Base-by-base conservation (phyloP, 345 rosid genomes). In the Moricandia arvensis region DNA sequence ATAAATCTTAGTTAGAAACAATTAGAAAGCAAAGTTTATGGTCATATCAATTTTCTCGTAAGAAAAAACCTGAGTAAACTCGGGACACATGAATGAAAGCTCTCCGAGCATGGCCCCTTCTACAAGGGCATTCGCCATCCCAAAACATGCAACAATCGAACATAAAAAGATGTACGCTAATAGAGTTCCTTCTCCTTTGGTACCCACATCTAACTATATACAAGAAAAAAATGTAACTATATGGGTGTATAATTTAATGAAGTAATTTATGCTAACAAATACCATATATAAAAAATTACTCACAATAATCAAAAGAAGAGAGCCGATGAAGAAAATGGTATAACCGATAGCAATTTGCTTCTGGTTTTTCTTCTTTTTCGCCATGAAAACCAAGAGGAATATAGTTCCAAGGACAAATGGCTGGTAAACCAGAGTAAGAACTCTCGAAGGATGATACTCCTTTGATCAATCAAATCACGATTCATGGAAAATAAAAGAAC, bases 81-180 rank as follows among this genome's bases (percentile, higher is more conserved):
- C 93, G 7, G 93, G 93, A 68, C 78, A 82, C 94, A 93, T 93
- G 84, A 89, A 83, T 24, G 93, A 83, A 11, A 90, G 60, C 34
- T 92, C 96, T 7, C 96, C 97, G 16, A 88, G 85, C 87, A 92
- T 87, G 9, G 94, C 96, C 63, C 97, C 96, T 72, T 90, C 90
- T 37, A 90, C 89, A 78, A 63, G 82, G 5, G 94, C 96, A 83
- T 92, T 90, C 9, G 91, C 93, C 30, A 89, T 75, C 21, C 94
- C 96, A 70, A 90, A 87, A 55, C 77, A 68, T n/a, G 80, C 88
- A 69, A 87, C 91, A 61, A 88, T 43, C 1, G 55, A 79, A 75
- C 97, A 90, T 68, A 90, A 66, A 6, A 88, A 83, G n/a, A 87
- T 30, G 78, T 81, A 90, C 12, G 61, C 62, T 1, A 10, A 11